Evolutionary conservation across 257 asterid genomes (phyloP).

Genomic region (Vinca minor): DNA sequence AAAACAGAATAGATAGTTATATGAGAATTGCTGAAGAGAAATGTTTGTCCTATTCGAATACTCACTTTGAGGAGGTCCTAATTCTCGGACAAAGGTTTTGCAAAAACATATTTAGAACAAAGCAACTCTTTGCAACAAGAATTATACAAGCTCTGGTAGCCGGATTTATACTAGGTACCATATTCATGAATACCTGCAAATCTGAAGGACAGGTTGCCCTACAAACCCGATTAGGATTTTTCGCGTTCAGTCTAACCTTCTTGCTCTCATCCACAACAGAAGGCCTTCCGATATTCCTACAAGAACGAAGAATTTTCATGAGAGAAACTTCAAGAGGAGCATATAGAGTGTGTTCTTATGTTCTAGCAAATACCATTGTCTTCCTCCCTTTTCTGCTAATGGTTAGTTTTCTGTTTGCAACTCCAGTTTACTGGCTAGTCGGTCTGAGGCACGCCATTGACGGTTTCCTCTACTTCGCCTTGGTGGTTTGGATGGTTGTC

Average conservation of each 20-base stretch:
- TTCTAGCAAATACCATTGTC: conserved; percentile 59
- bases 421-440: conserved; percentile 71
- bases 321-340: conserved; percentile 69
- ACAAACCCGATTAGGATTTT: conserved; percentile 68
- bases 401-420: conserved; percentile 46
- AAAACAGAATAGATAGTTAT: background rate
- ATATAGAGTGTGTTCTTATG: conserved; percentile 74
- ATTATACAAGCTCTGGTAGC: conserved; percentile 48
- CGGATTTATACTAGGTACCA: conserved; percentile 57
- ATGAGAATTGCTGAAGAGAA: conserved; percentile 8
- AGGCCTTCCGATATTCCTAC: conserved; percentile 75
- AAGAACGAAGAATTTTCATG: conserved; percentile 58
- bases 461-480: conserved; percentile 61
- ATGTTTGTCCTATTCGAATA: conserved; percentile 29
- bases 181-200: conserved; percentile 51
- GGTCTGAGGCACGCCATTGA: conserved; percentile 50
- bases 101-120: conserved; percentile 67
- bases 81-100: conserved; percentile 55
- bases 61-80: conserved; percentile 34
- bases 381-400: conserved; percentile 61
- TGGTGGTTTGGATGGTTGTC: conserved; percentile 64
- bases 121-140: conserved; percentile 61
- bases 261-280: conserved; percentile 69
- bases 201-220: conserved; percentile 28
- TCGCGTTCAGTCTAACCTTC: conserved; percentile 71